Base-by-base conservation (phyloP, 2,329 filamentous ascomycete genomes). In the Fusarium anguioides region DNA sequence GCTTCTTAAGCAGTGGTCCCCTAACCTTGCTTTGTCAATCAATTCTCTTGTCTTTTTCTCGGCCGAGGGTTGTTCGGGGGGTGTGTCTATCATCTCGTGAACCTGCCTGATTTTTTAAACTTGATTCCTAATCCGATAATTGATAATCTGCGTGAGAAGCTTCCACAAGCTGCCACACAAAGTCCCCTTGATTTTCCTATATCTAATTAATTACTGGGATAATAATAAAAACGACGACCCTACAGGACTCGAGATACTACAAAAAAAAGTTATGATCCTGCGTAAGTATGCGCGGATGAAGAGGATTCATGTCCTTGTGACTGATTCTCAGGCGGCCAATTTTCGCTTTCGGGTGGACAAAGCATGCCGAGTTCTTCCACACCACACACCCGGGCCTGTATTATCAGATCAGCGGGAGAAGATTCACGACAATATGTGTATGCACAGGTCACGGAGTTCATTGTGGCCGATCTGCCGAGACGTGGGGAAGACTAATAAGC, bases 81-180 rank as follows among this genome's bases (percentile, higher is more conserved):
- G 65, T 68, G 60, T 37, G 8, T 5, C 4, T 69, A 68, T 52
- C 54, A 47, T 35, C 56, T 37, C 54, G 39, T 39, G 26, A 59
- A 14, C 39, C 53, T 59, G 46, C 61, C 49, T 61, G 29, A 21
- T 51, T 56, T n/a, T 29, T 37, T 60, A 26, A 26, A 24, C 35
- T 65, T 66, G 61, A 69, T 69, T 69, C 60, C 65, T 66, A 68
- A 66, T 68, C 60, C 45, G 65, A 69, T 51, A 37, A 26, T 60
- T 51, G 26, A 62, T 67, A 27, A 41, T 27, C 50, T 66, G 46
- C 50, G 39, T 50, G 56, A 64, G 58, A 62, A 69, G 56, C 60
- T 68, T 69, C 65, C 42, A 62, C 60, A 46, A 42, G 29, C 15
- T 63, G 29, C 51, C 39, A 63, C 39, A 10, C 9, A 50, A 31